phyloP scores from a whole-genome alignment of 2,329 filamentous ascomycete genomes.

The Fusarium transvaalense region DNA sequence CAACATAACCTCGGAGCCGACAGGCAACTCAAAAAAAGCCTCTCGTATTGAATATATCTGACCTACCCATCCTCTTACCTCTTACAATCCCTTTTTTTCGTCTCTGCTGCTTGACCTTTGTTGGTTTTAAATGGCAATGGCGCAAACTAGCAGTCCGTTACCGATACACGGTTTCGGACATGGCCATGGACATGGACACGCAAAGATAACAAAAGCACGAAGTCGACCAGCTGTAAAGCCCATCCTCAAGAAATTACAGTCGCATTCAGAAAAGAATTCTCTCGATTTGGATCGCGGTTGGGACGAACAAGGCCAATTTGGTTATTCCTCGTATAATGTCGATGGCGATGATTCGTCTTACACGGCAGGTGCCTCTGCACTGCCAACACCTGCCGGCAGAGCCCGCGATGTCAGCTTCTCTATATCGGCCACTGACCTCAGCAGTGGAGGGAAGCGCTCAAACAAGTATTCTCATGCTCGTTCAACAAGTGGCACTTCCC shows the following conservation, averaged over 20 bases:
- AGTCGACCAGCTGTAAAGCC: constrained; percentile 68
- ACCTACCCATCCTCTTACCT: not conserved
- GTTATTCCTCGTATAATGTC: constrained; percentile 48
- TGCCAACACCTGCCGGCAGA: constrained; percentile 37
- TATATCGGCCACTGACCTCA: constrained; percentile 54
- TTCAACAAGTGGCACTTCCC: constrained; percentile 70
- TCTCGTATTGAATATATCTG: constrained; percentile 24
- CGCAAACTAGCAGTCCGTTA: constrained; percentile 43
- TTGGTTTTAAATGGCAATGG: constrained; percentile 42
- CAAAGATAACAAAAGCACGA: constrained; percentile 59
- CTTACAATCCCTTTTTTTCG: not conserved
- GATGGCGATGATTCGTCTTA: constrained; percentile 47
- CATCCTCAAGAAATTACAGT: constrained; percentile 69
- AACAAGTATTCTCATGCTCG: constrained; percentile 67
- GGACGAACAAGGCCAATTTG: constrained; percentile 63
- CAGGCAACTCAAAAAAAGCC: constrained; percentile 33
- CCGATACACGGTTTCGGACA: constrained; percentile 43
- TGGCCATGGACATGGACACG: constrained; percentile 41
- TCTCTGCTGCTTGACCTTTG: constrained; percentile 8
- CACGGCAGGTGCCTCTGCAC: constrained; percentile 42
- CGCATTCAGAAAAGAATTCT: constrained; percentile 70
- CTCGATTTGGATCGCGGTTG: constrained; percentile 71
- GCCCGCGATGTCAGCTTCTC: constrained; percentile 62
- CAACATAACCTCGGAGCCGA: constrained; percentile 27
- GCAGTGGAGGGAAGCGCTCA: constrained; percentile 46